A percentile compares a stretch with the other conserved stretches of the same genome.
These are phyloP conservation scores for Ogataea trehaloabstinens DNA, from an alignment of 805 yeast genomes.

Conservation along the genomic window DNA sequence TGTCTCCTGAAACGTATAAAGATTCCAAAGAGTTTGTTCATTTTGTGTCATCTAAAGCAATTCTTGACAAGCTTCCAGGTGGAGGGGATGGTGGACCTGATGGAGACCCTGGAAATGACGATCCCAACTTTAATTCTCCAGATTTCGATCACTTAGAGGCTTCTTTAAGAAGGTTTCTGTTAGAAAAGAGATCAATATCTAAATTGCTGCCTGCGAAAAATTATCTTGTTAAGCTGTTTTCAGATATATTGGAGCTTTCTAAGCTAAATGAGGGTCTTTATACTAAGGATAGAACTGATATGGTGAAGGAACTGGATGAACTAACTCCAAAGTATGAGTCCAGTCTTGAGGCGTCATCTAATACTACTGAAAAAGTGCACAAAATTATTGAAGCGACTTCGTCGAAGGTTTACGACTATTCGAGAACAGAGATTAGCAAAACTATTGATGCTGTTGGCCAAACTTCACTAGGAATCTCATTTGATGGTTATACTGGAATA, in stretches of 20 bases:
- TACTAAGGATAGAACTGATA: constrained; percentile 44
- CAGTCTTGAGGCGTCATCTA: constrained; percentile 48
- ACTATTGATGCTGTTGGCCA: constrained; percentile 46
- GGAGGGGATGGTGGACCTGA: constrained; percentile 38
- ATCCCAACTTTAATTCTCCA: constrained; percentile 42
- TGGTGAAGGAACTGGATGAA: constrained; percentile 48
- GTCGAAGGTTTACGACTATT: constrained; percentile 55
- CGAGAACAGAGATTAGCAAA: constrained; percentile 49
- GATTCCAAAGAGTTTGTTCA: constrained; percentile 90
- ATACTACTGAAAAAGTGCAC: constrained; percentile 58
- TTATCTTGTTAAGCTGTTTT: constrained; percentile 66
- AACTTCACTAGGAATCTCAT: constrained; percentile 39
- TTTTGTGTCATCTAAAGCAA: constrained; percentile 70
- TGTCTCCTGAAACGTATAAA: constrained; percentile 90
- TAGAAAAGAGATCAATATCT: constrained; percentile 86
- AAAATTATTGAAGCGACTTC: constrained; percentile 60
- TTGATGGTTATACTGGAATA: constrained; percentile 60
- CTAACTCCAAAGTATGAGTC: constrained; percentile 65
- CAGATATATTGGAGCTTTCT: constrained; percentile 63
- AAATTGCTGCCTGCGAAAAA: constrained; percentile 91
- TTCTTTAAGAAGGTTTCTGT: constrained; percentile 76
- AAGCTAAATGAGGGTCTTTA: constrained; percentile 59
- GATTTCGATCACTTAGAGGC: constrained; percentile 84
- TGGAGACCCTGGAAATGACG: constrained; percentile 27
- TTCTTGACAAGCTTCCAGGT: constrained; percentile 36